Conservation (phyloP, 2,329 filamentous ascomycete species). For the Magnaporthiopsis poae region DNA sequence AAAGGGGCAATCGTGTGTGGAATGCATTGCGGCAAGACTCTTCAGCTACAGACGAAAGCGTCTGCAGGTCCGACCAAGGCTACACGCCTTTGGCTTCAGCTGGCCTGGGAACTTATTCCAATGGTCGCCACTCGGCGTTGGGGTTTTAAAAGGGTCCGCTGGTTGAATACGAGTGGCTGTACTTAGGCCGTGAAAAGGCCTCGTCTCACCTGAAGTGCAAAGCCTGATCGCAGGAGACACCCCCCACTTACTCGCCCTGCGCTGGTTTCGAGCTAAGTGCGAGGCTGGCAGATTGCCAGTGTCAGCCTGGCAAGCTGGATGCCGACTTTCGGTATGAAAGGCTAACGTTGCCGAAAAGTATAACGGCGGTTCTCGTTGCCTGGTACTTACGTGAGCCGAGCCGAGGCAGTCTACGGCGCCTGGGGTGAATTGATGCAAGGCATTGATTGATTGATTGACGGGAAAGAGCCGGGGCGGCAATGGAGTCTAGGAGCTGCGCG, state of each 20-base stretch:
- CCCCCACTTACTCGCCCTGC: not conserved
- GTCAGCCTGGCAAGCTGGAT: too few species aligned
- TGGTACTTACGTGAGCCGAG: too few species aligned
- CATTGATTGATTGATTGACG: not conserved
- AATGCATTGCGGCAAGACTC: not conserved
- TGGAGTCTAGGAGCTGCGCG: not conserved
- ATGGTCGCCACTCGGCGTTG: not conserved
- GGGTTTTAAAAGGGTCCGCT: not conserved
- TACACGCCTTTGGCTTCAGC: too few species aligned
- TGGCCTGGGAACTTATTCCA: too few species aligned
- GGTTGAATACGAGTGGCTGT: not conserved
- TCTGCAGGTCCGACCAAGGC: not conserved
- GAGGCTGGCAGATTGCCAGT: too few species aligned
- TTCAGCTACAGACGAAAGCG: not conserved
- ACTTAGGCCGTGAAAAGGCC: not conserved
- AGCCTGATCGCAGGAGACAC: not conserved
- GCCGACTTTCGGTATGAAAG: too few species aligned
- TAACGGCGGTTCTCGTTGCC: too few species aligned
- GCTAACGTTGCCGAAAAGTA: too few species aligned
- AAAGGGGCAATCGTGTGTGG: not conserved
- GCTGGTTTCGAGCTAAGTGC: not conserved
- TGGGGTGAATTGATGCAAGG: not conserved
- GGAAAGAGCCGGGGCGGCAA: not conserved
- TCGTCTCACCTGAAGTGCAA: not conserved
- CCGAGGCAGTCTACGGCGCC: too few species aligned